Conservation (phyloP, 495 filamentous ascomycete genomes). For the Neurospora sp. region DNA sequence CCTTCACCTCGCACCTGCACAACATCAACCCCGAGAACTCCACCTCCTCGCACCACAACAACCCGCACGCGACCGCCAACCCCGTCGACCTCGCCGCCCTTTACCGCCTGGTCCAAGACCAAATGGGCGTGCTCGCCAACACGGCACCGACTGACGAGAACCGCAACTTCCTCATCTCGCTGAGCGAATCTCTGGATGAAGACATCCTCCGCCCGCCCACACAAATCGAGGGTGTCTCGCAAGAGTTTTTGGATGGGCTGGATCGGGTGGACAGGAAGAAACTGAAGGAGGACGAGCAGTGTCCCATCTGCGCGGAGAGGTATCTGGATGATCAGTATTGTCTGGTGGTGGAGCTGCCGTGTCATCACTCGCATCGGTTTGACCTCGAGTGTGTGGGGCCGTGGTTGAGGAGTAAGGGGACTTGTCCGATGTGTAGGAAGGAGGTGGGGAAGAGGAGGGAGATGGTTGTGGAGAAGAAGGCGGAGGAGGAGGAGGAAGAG, state of each 20-base stretch:
- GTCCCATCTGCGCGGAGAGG: slow-evolving; percentile 76
- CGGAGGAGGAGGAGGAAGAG: slow-evolving; percentile 46
- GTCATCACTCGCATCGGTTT: slow-evolving; percentile 70
- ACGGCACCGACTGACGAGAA: slow-evolving; percentile 49
- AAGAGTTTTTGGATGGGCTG: slow-evolving; percentile 70
- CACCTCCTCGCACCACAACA: slow-evolving; percentile 26
- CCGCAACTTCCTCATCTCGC: slow-evolving; percentile 47
- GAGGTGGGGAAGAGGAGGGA: slow-evolving; percentile 67
- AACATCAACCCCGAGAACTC: slow-evolving; percentile 44
- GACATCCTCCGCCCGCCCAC: slow-evolving; percentile 57
- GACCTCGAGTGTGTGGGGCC: slow-evolving; percentile 92
- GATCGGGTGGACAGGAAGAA: slow-evolving; percentile 67
- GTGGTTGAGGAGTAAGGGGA: slow-evolving; percentile 81
- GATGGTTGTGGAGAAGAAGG: slow-evolving; percentile 32
- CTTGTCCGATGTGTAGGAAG: slow-evolving; percentile 78
- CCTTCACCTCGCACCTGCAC: slow-evolving; percentile 72
- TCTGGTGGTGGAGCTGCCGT: slow-evolving; percentile 81
- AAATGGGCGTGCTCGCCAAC: slow-evolving; percentile 29
- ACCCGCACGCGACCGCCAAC: slow-evolving; percentile 57
- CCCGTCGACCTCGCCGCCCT: slow-evolving; percentile 62
- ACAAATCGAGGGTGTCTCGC: slow-evolving; percentile 63
- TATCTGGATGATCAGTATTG: slow-evolving; percentile 74
- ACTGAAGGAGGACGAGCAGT: slow-evolving; percentile 57
- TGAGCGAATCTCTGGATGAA: slow-evolving; percentile 53
- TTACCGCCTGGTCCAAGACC: slow-evolving; percentile 43